Percentiles rank a stretch among this genome's conserved stretches.
These are phyloP conservation scores for Saturnispora hagleri DNA, from an alignment of 805 yeast species.

Conservation along the genomic window DNA sequence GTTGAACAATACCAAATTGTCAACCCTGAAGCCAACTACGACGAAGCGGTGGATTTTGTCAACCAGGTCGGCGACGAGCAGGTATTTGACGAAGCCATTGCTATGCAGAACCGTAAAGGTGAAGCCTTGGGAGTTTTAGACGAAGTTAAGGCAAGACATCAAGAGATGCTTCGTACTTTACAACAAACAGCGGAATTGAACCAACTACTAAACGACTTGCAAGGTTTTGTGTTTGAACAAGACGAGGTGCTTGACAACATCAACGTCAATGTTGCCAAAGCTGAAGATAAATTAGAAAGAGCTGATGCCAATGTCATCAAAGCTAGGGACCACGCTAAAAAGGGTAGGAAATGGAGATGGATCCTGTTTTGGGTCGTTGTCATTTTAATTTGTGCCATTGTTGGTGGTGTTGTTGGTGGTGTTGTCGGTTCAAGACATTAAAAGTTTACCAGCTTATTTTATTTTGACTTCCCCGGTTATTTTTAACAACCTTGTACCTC, in stretches of 20 bases:
- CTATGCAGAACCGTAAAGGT: constrained; percentile 81
- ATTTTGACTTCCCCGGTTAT: not conserved
- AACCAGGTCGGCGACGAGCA: constrained; percentile 82
- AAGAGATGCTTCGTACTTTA: constrained; percentile 89
- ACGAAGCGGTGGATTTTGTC: constrained; percentile 76
- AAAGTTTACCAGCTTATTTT: not conserved
- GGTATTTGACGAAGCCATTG: constrained; percentile 86
- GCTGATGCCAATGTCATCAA: constrained; percentile 91
- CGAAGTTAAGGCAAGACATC: constrained; percentile 93
- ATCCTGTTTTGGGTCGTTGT: constrained; percentile 67
- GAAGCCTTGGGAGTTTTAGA: constrained; percentile 92
- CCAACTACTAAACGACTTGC: constrained; percentile 93
- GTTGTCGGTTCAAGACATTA: constrained; percentile 30
- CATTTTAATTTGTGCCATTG: constrained; percentile 51
- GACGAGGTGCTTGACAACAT: constrained; percentile 78
- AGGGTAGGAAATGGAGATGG: constrained; percentile 85
- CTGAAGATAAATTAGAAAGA: constrained; percentile 84
- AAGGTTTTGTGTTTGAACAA: constrained; percentile 91
- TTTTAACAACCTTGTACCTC: not conserved
- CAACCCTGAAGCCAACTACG: constrained; percentile 75
- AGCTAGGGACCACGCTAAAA: constrained; percentile 81
- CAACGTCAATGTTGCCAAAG: constrained; percentile 70
- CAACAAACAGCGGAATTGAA: constrained; percentile 93
- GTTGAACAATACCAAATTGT: constrained; percentile 89
- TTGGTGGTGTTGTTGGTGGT: constrained; percentile 60